A percentile compares a stretch with the other conserved stretches of the same genome.
phyloP scores from a whole-genome alignment of 2,329 filamentous ascomycete species.

The Ustulina deusta region DNA sequence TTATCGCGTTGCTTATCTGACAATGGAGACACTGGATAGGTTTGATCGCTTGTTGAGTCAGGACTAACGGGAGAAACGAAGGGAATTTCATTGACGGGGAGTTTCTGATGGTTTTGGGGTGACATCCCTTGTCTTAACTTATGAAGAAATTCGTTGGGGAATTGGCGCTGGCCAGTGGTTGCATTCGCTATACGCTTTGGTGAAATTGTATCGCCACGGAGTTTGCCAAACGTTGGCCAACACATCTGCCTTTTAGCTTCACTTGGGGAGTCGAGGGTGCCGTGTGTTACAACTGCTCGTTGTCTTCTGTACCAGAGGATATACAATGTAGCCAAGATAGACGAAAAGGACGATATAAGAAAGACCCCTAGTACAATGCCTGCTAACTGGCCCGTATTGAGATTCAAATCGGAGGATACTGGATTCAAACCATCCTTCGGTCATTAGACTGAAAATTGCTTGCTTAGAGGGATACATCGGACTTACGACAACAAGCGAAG shows the following conservation, averaged over 20 bases:
- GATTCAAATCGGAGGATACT: conserved; percentile 5
- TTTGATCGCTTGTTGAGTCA: conserved; percentile 14
- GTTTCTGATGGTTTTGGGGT: background rate
- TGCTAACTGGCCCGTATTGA: conserved; percentile 34
- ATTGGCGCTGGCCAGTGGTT: conserved; percentile 1
- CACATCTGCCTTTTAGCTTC: background rate
- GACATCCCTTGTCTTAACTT: conserved; percentile 13
- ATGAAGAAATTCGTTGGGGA: background rate
- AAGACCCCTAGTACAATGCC: conserved; percentile 37
- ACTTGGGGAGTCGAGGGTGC: background rate
- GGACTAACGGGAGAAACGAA: conserved; percentile 6
- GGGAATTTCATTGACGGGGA: background rate
- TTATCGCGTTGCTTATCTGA: conserved; percentile 13
- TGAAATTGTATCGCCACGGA: conserved; percentile 1
- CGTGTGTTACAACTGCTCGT: conserved; percentile 10
- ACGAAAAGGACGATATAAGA: conserved; percentile 32
- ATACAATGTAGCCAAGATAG: conserved; percentile 31
- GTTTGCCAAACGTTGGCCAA: background rate
- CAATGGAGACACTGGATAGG: conserved; percentile 32
- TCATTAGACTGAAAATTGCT: conserved; percentile 15
- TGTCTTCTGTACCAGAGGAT: conserved; percentile 36
- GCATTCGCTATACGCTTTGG: background rate
- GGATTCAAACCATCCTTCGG: conserved; percentile 10
- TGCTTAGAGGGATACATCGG: background rate
- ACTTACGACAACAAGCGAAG: conserved; percentile 28